phyloP scores from a whole-genome alignment of 129 eudicot species.

The Saussurea involucrata region DNA sequence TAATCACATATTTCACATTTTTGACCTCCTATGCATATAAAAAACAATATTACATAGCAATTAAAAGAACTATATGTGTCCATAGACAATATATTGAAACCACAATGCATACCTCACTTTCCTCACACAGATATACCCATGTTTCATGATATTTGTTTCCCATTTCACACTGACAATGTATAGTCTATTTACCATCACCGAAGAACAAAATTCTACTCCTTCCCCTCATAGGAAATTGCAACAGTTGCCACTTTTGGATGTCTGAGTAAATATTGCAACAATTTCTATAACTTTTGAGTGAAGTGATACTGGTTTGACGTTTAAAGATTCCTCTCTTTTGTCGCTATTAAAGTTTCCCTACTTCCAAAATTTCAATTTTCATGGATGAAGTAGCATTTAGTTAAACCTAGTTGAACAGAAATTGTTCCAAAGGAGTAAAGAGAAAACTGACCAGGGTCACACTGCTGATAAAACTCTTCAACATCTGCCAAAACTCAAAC shows the following conservation, averaged over 20 bases:
- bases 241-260: neutral
- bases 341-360: neutral
- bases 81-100: neutral
- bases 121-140: neutral
- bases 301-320: neutral
- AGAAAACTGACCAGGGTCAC: conserved; percentile 59
- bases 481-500: conserved; percentile 45
- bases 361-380: neutral
- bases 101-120: neutral
- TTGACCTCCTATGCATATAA: no score
- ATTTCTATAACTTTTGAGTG: neutral
- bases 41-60: no score
- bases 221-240: neutral
- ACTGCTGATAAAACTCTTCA: conserved; percentile 54
- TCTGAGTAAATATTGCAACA: neutral
- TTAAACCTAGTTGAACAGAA: conserved; percentile 14
- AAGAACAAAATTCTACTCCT: conserved; percentile 2
- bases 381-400: neutral
- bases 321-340: neutral
- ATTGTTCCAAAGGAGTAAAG: neutral
- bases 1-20: neutral
- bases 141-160: neutral
- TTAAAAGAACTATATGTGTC: neutral
- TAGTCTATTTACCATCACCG: neutral
- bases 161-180: neutral